Evolutionary conservation across 352 stramenopile species (phyloP).

Genomic region (Globisporangium irregulare): DNA sequence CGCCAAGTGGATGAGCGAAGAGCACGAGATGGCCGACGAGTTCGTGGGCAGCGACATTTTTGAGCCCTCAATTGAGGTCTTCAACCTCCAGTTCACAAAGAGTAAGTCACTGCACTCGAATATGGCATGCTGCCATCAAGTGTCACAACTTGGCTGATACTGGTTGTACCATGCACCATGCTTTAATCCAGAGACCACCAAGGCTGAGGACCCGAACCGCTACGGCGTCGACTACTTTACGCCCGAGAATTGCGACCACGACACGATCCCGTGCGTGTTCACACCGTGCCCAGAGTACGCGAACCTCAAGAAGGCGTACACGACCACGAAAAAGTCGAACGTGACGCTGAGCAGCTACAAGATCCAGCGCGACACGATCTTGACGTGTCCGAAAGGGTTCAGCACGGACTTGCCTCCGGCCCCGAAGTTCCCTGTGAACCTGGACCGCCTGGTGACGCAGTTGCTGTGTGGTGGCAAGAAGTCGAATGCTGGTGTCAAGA

Average conservation of each 20-base stretch:
- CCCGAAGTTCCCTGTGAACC: conserved; percentile 26
- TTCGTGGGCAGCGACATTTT: conserved; percentile 80
- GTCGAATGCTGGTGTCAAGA: conserved; percentile 54
- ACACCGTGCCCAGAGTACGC: conserved; percentile 66
- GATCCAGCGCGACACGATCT: neutral
- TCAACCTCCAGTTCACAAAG: conserved; percentile 32
- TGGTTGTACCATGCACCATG: too few relatives aligned
- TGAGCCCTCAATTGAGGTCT: conserved; percentile 60
- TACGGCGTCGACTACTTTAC: conserved; percentile 62
- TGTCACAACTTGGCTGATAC: too few relatives aligned
- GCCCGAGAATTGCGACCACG: conserved; percentile 69
- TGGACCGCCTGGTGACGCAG: conserved; percentile 45
- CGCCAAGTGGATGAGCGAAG: conserved; percentile 84
- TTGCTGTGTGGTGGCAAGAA: conserved; percentile 52
- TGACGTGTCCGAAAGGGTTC: neutral
- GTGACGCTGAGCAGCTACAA: neutral
- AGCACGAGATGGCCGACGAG: conserved; percentile 62
- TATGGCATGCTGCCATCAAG: too few relatives aligned
- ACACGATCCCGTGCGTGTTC: conserved; percentile 47
- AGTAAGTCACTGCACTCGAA: conserved; percentile 10
- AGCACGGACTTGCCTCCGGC: neutral
- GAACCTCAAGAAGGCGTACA: conserved; percentile 69
- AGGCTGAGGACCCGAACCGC: neutral
- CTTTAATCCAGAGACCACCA: neutral
- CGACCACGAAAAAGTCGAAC: conserved; percentile 45